phyloP scores from a whole-genome alignment of 768 basidiomycete species.

The Leccinellum luteum region DNA sequence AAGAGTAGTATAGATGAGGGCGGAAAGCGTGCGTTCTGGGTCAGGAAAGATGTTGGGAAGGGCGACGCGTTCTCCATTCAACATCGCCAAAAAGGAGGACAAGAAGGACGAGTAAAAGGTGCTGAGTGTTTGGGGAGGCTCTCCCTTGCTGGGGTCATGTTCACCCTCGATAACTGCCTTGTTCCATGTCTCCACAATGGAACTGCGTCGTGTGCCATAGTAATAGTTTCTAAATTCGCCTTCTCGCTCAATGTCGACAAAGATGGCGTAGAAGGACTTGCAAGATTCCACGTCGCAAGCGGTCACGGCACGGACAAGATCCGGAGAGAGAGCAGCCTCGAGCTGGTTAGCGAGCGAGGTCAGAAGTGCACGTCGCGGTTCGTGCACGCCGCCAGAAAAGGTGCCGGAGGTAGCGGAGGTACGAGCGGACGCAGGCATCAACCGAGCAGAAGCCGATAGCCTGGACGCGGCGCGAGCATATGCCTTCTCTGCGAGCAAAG shows the following conservation, averaged over 20 bases:
- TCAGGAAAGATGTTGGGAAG: slow-evolving; percentile 89
- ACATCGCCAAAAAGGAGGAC: slow-evolving; percentile 56
- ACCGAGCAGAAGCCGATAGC: slow-evolving; percentile 82
- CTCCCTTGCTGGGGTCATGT: slow-evolving; percentile 15
- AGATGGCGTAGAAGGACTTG: slow-evolving; percentile 80
- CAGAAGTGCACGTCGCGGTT: slow-evolving; percentile 80
- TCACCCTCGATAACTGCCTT: slow-evolving; percentile 43
- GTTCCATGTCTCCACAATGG: slow-evolving; percentile 70
- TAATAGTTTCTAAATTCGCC: slow-evolving; percentile 94
- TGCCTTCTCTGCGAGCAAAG: slow-evolving; percentile 72
- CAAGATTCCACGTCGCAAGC: slow-evolving; percentile 72
- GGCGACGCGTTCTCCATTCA: slow-evolving; percentile 68
- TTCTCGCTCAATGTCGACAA: slow-evolving; percentile 87
- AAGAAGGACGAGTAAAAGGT: slow-evolving; percentile 78
- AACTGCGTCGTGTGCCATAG: slow-evolving; percentile 74
- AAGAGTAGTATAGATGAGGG: slow-evolving; percentile 79
- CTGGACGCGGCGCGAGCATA: slow-evolving; percentile 92
- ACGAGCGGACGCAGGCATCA: slow-evolving; percentile 91
- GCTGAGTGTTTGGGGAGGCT: slow-evolving; percentile 47
- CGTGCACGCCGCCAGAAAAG: slow-evolving; percentile 45
- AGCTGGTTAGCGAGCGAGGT: slow-evolving; percentile 94
- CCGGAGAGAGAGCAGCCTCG: slow-evolving; percentile 88
- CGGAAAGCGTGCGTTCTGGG: slow-evolving; percentile 69
- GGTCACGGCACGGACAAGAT: slow-evolving; percentile 83
- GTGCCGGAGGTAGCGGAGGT: slow-evolving; percentile 55